Base-by-base conservation (phyloP, 441 rosid genomes). In the Adansonia gregorii region DNA sequence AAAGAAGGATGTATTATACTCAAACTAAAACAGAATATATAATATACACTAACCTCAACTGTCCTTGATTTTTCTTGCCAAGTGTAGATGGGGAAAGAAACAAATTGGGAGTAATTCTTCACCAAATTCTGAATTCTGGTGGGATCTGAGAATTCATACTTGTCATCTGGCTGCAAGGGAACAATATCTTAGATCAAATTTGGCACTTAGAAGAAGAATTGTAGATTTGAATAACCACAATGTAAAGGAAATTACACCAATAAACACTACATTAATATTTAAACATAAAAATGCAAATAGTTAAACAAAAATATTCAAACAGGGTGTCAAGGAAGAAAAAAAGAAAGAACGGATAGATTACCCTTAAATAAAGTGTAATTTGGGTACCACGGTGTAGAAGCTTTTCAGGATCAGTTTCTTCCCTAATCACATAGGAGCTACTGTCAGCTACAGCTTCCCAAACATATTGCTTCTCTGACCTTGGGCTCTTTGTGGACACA, bases 11-110 rank as follows among this genome's bases (percentile, higher is more conserved):
- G 31, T 20, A 19, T 39, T n/a, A 8, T 67, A 39, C 2, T 7
- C 17, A 51, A 35, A 14, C 51, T 15, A 60, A 27, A 54, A 51
- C 39, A 61, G 27, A 75, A 27, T 4, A 24, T 4, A 67, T 15
- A 64, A 24, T 27, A 61, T 41, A 48, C 45, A 20, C 83, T 86
- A 80, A 95, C 99, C 97, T 95, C 99, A 74, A 95, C 59, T 31
- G 97, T 94, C 81, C 93, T 90, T 69, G 99, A 90, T 79, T 96
- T 94, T 78, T 96, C 98, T 77, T 83, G 94, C 99, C 98, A 96
- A 11, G 97, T 94, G 81, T 89, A 96, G 86, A 92, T 94, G 54
- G 99, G 99, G 87, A 96, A 96, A 73, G 98, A 91, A 83, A 96
- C 97, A 59, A 96, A 96, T 83, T 96, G 99, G 20, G 99, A 96